These are phyloP conservation scores for Mycena epipterygia DNA, from an alignment of 768 basidiomycete genomes.

Conservation along the genomic window DNA sequence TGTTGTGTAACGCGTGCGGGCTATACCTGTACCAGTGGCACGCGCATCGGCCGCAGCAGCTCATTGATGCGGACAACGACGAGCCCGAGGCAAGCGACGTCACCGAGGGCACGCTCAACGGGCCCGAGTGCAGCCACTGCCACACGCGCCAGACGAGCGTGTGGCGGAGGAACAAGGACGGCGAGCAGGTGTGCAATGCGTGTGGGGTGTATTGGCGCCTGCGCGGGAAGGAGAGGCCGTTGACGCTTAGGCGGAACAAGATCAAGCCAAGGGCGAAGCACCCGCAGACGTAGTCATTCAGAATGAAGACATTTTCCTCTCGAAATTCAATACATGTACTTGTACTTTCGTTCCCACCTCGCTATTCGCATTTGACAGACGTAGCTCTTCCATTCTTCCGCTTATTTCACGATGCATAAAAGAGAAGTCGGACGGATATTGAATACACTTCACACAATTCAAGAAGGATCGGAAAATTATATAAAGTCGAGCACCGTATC, in stretches of 20 bases:
- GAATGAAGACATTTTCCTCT: neutral
- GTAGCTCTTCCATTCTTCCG: no score
- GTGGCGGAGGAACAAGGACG: slow-evolving; percentile 7
- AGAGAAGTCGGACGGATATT: no score
- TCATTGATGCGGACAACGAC: neutral
- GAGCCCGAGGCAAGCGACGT: no score
- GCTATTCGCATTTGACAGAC: no score
- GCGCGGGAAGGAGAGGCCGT: neutral
- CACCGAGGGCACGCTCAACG: neutral
- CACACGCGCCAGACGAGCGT: slow-evolving; percentile 2
- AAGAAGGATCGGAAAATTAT: no score
- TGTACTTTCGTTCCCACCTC: no score
- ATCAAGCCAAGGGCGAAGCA: slow-evolving; percentile 11
- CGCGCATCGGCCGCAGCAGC: neutral
- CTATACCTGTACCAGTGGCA: neutral
- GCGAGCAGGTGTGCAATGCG: slow-evolving; percentile 11
- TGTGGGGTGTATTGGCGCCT: slow-evolving; percentile 9
- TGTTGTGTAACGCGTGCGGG: slow-evolving; percentile 1
- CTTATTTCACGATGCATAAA: no score
- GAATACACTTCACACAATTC: no score
- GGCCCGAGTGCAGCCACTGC: slow-evolving; percentile 7
- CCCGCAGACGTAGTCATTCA: neutral
- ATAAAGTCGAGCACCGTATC: no score
- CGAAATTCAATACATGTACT: no score
- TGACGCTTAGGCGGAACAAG: slow-evolving; percentile 1